These are phyloP conservation scores for Monosporozyma siamensis DNA, from an alignment of 805 yeast genomes.

Conservation along the genomic window DNA sequence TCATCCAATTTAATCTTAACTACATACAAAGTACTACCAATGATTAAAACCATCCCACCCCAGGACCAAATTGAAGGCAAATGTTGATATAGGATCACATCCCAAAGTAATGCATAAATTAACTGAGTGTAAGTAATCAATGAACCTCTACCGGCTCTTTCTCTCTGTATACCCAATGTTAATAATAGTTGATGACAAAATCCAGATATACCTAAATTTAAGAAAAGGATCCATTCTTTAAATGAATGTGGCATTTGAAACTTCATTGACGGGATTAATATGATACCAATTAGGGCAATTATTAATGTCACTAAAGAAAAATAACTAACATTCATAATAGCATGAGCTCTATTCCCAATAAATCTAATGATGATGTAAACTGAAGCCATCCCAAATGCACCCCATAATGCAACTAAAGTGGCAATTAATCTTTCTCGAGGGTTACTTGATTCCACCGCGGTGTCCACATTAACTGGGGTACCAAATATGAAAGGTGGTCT, in stretches of 20 bases:
- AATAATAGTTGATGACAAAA: constrained; percentile 71
- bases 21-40: constrained; percentile 54
- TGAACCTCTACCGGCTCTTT: constrained; percentile 65
- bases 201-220: constrained; percentile 62
- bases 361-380: constrained; percentile 65
- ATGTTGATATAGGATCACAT: constrained; percentile 59
- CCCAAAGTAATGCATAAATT: constrained; percentile 75
- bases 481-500: constrained; percentile 70
- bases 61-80: constrained; percentile 61
- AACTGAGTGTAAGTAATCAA: constrained; percentile 69
- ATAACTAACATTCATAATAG: constrained; percentile 67
- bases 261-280: constrained; percentile 46
- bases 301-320: constrained; percentile 55
- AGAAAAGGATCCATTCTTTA: constrained; percentile 58
- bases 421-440: constrained; percentile 51
- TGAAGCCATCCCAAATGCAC: constrained; percentile 59
- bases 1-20: constrained; percentile 18
- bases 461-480: background rate
- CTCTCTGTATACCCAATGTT: constrained; percentile 78
- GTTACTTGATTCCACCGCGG: constrained; percentile 25
- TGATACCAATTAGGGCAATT: constrained; percentile 43
- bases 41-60: constrained; percentile 59
- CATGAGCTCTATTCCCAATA: constrained; percentile 72
- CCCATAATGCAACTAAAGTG: constrained; percentile 50
- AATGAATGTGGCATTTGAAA: constrained; percentile 53